A percentile compares a stretch with the other conserved stretches of the same genome.
Evolutionary conservation across 495 filamentous ascomycete species (phyloP).

Genomic region (Penicillium dipodomyicola): DNA sequence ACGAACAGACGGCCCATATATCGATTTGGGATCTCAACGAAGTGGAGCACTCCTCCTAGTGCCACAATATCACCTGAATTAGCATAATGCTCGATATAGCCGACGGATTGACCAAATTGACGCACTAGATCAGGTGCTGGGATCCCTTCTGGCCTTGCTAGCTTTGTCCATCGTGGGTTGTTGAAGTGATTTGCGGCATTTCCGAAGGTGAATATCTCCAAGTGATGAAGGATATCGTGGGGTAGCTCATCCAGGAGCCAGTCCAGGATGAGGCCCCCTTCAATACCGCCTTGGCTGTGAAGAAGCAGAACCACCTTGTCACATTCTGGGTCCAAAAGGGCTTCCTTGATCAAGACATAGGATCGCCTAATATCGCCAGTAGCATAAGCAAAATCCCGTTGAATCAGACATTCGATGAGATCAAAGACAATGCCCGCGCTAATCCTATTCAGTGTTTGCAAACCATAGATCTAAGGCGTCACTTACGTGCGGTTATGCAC

Average conservation of each 20-base stretch:
- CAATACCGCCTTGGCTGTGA: constrained; percentile 81
- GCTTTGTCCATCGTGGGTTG: constrained; percentile 56
- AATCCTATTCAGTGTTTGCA: background rate
- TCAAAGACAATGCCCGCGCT: constrained; percentile 67
- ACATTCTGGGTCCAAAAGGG: constrained; percentile 44
- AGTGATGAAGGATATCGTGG: constrained; percentile 59
- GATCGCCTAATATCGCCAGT: constrained; percentile 63
- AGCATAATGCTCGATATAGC: constrained; percentile 82
- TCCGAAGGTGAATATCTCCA: constrained; percentile 87
- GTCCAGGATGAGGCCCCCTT: constrained; percentile 71
- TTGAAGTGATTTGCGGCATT: constrained; percentile 87
- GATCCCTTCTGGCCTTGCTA: constrained; percentile 1
- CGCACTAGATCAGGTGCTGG: constrained; percentile 2
- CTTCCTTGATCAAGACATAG: constrained; percentile 30
- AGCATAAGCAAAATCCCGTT: constrained; percentile 71
- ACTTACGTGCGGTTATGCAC: constrained; percentile 75
- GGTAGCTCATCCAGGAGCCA: constrained; percentile 76
- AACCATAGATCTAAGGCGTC: background rate
- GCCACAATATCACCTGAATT: constrained; percentile 76
- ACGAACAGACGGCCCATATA: constrained; percentile 77
- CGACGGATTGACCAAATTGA: constrained; percentile 41
- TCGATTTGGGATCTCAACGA: constrained; percentile 46
- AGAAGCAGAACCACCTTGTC: constrained; percentile 74
- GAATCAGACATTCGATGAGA: constrained; percentile 71
- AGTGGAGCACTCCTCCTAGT: constrained; percentile 71